Conservation (phyloP, 1,284 basidiomycete genomes). For the Porodaedalea pini region DNA sequence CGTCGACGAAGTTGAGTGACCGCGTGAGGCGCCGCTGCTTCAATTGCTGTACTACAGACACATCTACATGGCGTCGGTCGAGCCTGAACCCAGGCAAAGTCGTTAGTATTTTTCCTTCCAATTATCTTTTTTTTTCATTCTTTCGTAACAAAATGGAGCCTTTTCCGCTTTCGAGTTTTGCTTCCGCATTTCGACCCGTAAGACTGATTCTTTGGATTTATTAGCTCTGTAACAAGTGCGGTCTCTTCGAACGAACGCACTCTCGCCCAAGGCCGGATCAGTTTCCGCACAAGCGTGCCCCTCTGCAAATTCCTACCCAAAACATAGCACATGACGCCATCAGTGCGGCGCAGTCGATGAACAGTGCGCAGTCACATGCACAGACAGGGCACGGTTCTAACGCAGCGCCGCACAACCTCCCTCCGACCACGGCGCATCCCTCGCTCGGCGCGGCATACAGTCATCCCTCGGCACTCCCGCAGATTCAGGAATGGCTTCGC, state of each 20-base stretch:
- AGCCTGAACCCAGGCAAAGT: constrained; percentile 79
- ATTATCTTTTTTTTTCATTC: constrained; percentile 2
- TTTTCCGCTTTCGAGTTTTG: constrained; percentile 3
- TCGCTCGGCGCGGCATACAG: constrained; percentile 14
- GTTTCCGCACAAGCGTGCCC: constrained; percentile 75
- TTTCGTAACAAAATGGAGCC: not conserved
- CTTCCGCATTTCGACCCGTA: constrained; percentile 6
- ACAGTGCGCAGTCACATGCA: not conserved
- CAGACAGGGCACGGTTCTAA: not conserved
- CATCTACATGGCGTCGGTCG: constrained; percentile 73
- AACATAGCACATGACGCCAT: constrained; percentile 7
- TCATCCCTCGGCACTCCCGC: constrained; percentile 16
- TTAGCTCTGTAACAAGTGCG: constrained; percentile 84
- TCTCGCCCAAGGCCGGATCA: constrained; percentile 75
- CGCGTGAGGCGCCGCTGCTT: constrained; percentile 70
- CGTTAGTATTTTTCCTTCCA: constrained; percentile 41
- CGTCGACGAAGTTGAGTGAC: constrained; percentile 72
- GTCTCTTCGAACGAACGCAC: constrained; percentile 78
- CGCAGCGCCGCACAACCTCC: constrained; percentile 6
- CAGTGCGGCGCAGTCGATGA: constrained; percentile 1
- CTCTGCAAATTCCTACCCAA: constrained; percentile 44
- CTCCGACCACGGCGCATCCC: constrained; percentile 17
- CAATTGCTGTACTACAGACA: constrained; percentile 82
- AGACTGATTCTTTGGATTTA: constrained; percentile 10
- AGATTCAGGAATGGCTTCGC: constrained; percentile 21